These are phyloP conservation scores for Gracilaria domingensis DNA, from an alignment of 23 red algal genomes.

Conservation along the genomic window DNA sequence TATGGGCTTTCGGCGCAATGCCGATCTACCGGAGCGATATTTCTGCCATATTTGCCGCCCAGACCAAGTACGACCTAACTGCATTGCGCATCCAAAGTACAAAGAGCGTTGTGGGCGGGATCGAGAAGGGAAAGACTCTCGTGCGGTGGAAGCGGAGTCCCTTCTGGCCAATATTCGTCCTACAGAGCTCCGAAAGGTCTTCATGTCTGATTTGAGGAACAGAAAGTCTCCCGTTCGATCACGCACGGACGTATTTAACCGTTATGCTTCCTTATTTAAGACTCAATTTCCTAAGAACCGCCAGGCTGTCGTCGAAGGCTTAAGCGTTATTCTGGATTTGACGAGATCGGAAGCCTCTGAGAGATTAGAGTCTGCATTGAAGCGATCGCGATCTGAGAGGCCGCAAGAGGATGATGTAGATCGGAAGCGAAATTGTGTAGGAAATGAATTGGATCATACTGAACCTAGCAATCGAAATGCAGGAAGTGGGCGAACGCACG, in stretches of 20 bases:
- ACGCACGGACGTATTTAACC: conserved; percentile 40
- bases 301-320: conserved; percentile 64
- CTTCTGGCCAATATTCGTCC: conserved; percentile 46
- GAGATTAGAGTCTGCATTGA: conserved; percentile 38
- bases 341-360: conserved; percentile 17
- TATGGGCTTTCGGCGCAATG: conserved; percentile 84
- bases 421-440: conserved; percentile 10
- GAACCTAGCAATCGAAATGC: background rate
- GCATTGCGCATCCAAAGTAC: conserved; percentile 77
- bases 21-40: conserved; percentile 80
- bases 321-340: conserved; percentile 48
- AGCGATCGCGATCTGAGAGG: conserved; percentile 33
- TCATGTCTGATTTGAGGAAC: conserved; percentile 64
- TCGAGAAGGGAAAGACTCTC: conserved; percentile 33
- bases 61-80: conserved; percentile 80
- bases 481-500: conserved; percentile 2
- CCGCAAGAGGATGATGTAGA: conserved; percentile 12
- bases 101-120: conserved; percentile 61
- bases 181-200: conserved; percentile 66
- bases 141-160: conserved; percentile 18
- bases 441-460: background rate
- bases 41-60: conserved; percentile 94
- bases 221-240: conserved; percentile 50
- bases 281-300: conserved; percentile 50
- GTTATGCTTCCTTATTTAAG: conserved; percentile 52